These are phyloP conservation scores for Nicotiana knightiana DNA, from an alignment of 257 asterid genomes.

Conservation along the genomic window DNA sequence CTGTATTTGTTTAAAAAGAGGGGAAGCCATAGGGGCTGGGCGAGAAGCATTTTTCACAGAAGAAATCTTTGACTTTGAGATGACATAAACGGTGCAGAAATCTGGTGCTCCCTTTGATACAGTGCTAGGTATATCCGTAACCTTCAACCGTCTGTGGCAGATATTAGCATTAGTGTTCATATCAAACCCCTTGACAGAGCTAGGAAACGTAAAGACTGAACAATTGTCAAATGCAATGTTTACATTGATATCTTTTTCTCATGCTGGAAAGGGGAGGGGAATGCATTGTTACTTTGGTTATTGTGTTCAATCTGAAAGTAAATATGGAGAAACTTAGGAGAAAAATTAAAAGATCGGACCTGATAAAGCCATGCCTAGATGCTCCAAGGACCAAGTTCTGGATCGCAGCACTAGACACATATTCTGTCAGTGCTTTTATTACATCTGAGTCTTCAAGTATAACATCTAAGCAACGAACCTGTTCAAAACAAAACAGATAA, in stretches of 20 bases:
- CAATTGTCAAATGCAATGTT: background rate
- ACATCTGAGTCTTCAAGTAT: constrained; percentile 56
- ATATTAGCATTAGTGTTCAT: background rate
- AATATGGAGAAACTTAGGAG: background rate
- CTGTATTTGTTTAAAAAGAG: constrained; percentile 41
- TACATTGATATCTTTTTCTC: background rate
- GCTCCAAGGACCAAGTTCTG: constrained; percentile 80
- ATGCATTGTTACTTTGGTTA: background rate
- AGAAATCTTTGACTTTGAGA: constrained; percentile 73
- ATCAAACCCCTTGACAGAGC: background rate
- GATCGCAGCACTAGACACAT: constrained; percentile 55
- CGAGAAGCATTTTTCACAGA: constrained; percentile 71
- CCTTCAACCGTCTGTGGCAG: constrained; percentile 53
- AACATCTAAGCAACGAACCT: constrained; percentile 69
- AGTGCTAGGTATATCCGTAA: constrained; percentile 46
- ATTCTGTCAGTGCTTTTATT: constrained; percentile 64
- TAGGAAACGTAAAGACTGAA: background rate
- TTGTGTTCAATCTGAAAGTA: background rate
- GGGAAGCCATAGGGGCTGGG: constrained; percentile 51
- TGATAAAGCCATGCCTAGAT: constrained; percentile 69
- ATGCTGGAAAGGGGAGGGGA: background rate
- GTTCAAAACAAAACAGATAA: background rate
- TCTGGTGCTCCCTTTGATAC: constrained; percentile 66
- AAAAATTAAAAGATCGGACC: constrained; percentile 26
- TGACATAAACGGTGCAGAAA: constrained; percentile 68